These are phyloP conservation scores for Penicillium sp. DNA, from an alignment of 2,329 filamentous ascomycete species.

Conservation along the genomic window DNA sequence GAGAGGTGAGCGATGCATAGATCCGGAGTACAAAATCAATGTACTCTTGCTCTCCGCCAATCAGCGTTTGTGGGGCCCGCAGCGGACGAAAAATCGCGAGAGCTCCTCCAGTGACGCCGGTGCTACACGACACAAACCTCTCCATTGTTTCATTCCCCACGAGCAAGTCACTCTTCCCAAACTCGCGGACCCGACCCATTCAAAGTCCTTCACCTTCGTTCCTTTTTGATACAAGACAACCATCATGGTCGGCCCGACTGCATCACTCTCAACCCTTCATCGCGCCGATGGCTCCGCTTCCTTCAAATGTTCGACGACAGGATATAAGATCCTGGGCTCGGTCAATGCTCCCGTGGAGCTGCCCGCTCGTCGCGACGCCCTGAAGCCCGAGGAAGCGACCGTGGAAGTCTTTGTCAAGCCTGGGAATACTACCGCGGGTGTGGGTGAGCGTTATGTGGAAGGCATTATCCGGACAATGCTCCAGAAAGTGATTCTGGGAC, in stretches of 20 bases:
- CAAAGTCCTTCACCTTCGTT: neutral
- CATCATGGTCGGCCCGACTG: slow-evolving; percentile 33
- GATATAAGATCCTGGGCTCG: slow-evolving; percentile 75
- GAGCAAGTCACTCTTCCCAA: neutral
- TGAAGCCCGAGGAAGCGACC: slow-evolving; percentile 83
- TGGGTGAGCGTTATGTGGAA: slow-evolving; percentile 77
- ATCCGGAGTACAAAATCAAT: too few species aligned
- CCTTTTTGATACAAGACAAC: neutral
- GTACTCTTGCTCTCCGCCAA: too few species aligned
- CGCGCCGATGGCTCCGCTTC: slow-evolving; percentile 39
- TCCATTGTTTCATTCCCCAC: neutral
- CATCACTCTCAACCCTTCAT: slow-evolving; percentile 28
- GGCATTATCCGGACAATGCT: slow-evolving; percentile 39
- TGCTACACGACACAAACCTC: slow-evolving; percentile 1
- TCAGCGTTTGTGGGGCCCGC: too few species aligned
- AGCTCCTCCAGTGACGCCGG: neutral
- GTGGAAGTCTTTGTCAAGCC: slow-evolving; percentile 88
- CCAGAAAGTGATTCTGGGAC: slow-evolving; percentile 36
- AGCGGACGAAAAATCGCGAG: slow-evolving; percentile 2
- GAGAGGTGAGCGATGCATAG: too few species aligned
- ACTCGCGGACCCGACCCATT: too few species aligned
- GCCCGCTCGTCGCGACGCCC: slow-evolving; percentile 65
- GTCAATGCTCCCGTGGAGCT: slow-evolving; percentile 94
- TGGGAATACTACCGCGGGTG: slow-evolving; percentile 76
- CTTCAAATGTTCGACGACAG: slow-evolving; percentile 42